A percentile compares a stretch with the other conserved stretches of the same genome.
Evolutionary conservation across 805 yeast species (phyloP).

Genomic region (Suhomyces faveliae): DNA sequence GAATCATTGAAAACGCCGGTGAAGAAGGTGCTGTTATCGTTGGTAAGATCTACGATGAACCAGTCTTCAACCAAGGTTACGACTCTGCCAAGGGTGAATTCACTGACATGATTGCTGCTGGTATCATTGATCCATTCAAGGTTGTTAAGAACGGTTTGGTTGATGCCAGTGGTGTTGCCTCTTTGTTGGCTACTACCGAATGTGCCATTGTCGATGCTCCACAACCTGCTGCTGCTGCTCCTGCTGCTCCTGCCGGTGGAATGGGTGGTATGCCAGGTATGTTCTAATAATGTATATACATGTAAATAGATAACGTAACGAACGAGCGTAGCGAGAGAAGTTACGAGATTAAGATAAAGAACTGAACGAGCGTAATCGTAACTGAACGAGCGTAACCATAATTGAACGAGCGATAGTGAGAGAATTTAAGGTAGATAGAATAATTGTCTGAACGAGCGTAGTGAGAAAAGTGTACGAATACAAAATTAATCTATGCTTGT

Average conservation of each 20-base stretch:
- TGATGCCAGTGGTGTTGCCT: conserved; percentile 97
- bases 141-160: conserved; percentile 94
- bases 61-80: conserved; percentile 85
- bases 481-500: too few species aligned
- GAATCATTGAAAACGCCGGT: conserved; percentile 95
- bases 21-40: conserved; percentile 96
- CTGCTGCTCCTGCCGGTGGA: conserved; percentile 51
- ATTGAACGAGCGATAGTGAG: too few species aligned
- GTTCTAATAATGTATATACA: conserved; percentile 12
- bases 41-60: conserved; percentile 71
- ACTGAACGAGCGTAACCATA: too few species aligned
- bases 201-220: conserved; percentile 98
- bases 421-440: too few species aligned
- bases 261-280: conserved; percentile 50
- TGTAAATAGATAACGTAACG: background rate
- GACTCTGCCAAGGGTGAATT: conserved; percentile 90
- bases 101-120: conserved; percentile 94
- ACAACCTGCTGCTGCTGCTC: conserved; percentile 60
- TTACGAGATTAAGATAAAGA: too few species aligned
- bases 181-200: conserved; percentile 95
- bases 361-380: too few species aligned
- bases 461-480: too few species aligned
- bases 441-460: too few species aligned
- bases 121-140: conserved; percentile 98
- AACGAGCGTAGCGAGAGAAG: too few species aligned